Base-by-base conservation (phyloP, 2,329 filamentous ascomycete species). In the Colletotrichum tabaci region DNA sequence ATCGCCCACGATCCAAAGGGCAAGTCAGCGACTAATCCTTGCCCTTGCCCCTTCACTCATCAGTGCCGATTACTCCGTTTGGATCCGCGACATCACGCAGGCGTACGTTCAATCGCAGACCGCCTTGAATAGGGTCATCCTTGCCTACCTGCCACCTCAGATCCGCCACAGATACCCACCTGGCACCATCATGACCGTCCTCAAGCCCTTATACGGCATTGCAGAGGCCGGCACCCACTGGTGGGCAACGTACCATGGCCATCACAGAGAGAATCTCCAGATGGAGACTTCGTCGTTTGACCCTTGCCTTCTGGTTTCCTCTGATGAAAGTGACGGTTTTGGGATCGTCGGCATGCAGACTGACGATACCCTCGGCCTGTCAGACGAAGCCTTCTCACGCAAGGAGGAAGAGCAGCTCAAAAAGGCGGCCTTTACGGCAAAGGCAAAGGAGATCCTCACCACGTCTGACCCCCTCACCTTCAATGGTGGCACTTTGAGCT, bases 381-480 rank as follows among this genome's bases (percentile, higher is more conserved):
- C 3, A 0, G 26, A 55, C 18, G 5, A 35, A 4, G 0, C 52
- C 0, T 55, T 55, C 9, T n/a, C 52, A 6, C 2, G 3, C 2
- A 2, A 3, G 0, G 16, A 53, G 5, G 16, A n/a, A 0, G 9
- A n/a, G 2, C 6, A n/a, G 0, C 26, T 55, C 0, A 5, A 2
- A 0, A n/a, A 38, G 2, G 52, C 16, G 0, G 30, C 7, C 2
- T 55, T 55, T 2, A 38, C 16, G 0, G 30, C 26, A 0, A 55
- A 55, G 16, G 3, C 3, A 1, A 55, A 55, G 16, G 1, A 55
- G 9, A 0, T 12, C 1, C 26, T 55, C 2, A n/a, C 4, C 0
- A 26, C 1, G 2, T 2, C 26, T 2, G 1, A 18, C 0, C 49
- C 15, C 1, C 2, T 55, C 0, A n/a, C 16, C 0, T 35, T 35